Evolutionary conservation across 1,284 basidiomycete species (phyloP).

Genomic region (Ceratobasidium sp.): DNA sequence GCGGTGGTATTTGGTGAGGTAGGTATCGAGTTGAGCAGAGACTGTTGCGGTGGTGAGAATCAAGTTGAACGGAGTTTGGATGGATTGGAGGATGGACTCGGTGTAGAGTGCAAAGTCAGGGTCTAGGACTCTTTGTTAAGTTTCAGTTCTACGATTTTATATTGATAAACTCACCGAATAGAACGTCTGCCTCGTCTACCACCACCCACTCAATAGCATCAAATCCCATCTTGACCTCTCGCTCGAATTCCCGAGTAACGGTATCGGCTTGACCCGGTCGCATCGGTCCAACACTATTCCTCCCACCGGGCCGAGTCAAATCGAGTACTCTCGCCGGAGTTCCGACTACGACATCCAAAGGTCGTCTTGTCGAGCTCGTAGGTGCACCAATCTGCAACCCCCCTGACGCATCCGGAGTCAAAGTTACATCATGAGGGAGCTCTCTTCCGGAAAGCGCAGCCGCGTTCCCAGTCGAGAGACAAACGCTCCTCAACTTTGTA

Average conservation of each 20-base stretch:
- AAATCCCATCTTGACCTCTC: constrained; percentile 61
- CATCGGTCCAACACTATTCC: constrained; percentile 23
- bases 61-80: constrained; percentile 76
- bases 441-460: constrained; percentile 40
- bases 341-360: constrained; percentile 75
- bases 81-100: constrained; percentile 67
- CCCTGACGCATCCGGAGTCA: background rate
- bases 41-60: constrained; percentile 88
- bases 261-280: constrained; percentile 14
- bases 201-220: constrained; percentile 81
- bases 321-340: constrained; percentile 57
- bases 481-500: constrained; percentile 75
- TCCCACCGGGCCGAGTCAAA: constrained; percentile 25
- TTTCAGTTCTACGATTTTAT: background rate
- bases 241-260: constrained; percentile 26
- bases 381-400: constrained; percentile 42
- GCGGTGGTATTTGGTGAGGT: constrained; percentile 69
- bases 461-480: constrained; percentile 60
- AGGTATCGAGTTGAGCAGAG: constrained; percentile 72
- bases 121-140: constrained; percentile 59
- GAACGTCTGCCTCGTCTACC: constrained; percentile 86
- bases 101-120: constrained; percentile 80
- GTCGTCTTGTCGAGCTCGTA: constrained; percentile 45
- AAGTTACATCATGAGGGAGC: background rate
- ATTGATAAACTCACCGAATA: constrained; percentile 67